Base-by-base conservation (phyloP, 1,284 basidiomycete genomes). In the Ganoderma multipileum region DNA sequence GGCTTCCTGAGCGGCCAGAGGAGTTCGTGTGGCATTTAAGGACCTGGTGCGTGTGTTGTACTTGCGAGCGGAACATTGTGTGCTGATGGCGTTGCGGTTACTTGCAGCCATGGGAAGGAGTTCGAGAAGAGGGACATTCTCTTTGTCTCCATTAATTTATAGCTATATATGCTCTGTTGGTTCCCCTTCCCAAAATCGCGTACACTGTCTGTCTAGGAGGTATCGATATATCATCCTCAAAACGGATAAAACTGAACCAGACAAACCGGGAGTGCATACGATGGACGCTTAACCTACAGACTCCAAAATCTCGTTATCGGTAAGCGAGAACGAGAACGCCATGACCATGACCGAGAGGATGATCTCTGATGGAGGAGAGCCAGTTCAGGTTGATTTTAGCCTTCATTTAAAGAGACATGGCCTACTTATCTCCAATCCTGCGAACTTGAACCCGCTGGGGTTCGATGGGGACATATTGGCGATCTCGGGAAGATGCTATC, bases 391-490 rank as follows among this genome's bases (percentile, higher is more conserved):
- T 36, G 16, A 9, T 50, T 20, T 38, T 14, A 55, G 12, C 18
- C 7, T 1, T 8, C 6, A 30, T 33, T 12, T 9, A 12, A 18
- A 3, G 38, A 26, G n/a, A 44, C 9, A 23, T 9, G 6, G 52
- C 79, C 38, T 60, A 80, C 79, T 81, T 78, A 81, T 81, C 65
- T 81, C 80, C 20, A 81, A 67, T 64, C 79, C 75, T 7, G 80
- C 76, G 66, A 80, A 80, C 66, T 78, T 79, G 73, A 79, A 81
- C 6, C 79, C 79, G 38, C 79, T 81, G 33, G 33, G n/a, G n/a
- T n/a, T 1, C 33, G 33, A 33, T 26, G 39, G n/a, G n/a, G n/a
- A n/a, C n/a, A n/a, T n/a, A n/a, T n/a, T n/a, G n/a, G n/a, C n/a
- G n/a, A n/a, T n/a, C n/a, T n/a, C n/a, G n/a, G n/a, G n/a, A n/a